These are phyloP conservation scores for Ascochyta pisi DNA, from an alignment of 2,329 filamentous ascomycete genomes.

Conservation along the genomic window DNA sequence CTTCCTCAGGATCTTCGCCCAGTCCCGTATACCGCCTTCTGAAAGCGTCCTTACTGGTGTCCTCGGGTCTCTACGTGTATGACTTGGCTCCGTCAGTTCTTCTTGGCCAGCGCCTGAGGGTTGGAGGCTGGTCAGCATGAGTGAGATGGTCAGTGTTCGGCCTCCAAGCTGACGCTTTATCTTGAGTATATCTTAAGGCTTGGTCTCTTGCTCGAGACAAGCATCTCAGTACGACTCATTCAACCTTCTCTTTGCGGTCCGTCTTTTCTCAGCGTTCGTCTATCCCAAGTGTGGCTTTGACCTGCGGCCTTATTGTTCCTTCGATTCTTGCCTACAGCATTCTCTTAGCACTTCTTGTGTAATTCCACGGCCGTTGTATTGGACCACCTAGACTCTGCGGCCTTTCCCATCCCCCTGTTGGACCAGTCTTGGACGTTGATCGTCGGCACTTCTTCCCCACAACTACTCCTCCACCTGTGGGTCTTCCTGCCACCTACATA, in stretches of 20 bases:
- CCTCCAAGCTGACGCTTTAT: slow-evolving; percentile 6
- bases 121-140: slow-evolving; percentile 10
- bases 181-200: slow-evolving; percentile 21
- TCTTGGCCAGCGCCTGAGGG: slow-evolving; percentile 32
- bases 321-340: slow-evolving; percentile 4
- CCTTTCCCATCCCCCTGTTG: slow-evolving; percentile 9
- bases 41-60: slow-evolving; percentile 12
- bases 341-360: slow-evolving; percentile 17
- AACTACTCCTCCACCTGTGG: slow-evolving; percentile 4
- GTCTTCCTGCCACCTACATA: slow-evolving; percentile 9
- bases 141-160: slow-evolving; percentile 7
- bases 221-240: not conserved
- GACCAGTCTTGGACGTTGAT: slow-evolving; percentile 20
- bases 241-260: slow-evolving; percentile 12
- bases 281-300: slow-evolving; percentile 9
- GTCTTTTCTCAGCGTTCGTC: slow-evolving; percentile 24
- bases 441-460: slow-evolving; percentile 17
- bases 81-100: slow-evolving; percentile 32
- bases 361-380: slow-evolving; percentile 18
- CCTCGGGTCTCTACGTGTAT: slow-evolving; percentile 26
- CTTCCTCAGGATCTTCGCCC: slow-evolving; percentile 3
- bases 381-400: slow-evolving; percentile 24
- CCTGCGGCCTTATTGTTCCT: slow-evolving; percentile 13
- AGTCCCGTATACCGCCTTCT: slow-evolving; percentile 18
- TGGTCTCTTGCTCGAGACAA: slow-evolving; percentile 17